phyloP scores from a whole-genome alignment of 805 yeast species.

The Blastobotrys parvus region DNA sequence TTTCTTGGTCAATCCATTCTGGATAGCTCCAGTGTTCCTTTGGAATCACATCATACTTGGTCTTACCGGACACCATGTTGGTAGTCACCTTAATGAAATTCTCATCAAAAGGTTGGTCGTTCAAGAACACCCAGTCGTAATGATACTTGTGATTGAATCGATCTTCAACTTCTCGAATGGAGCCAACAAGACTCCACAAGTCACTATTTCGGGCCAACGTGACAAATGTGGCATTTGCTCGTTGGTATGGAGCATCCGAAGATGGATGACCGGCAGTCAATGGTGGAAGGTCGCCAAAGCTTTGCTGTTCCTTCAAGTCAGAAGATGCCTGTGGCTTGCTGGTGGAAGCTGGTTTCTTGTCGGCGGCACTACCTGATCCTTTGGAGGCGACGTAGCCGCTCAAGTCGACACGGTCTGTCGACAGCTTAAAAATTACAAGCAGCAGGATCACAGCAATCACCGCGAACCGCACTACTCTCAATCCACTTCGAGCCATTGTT shows the following conservation, averaged over 20 bases:
- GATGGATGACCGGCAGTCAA: too few relatives aligned
- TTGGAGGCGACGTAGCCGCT: constrained; percentile 16
- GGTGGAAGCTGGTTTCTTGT: not conserved
- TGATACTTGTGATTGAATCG: constrained; percentile 67
- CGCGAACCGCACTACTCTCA: constrained; percentile 29
- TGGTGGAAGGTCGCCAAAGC: too few relatives aligned
- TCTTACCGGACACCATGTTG: constrained; percentile 53
- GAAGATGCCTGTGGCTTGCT: not conserved
- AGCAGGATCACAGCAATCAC: constrained; percentile 26
- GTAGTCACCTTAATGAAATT: constrained; percentile 54
- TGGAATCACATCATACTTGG: constrained; percentile 66
- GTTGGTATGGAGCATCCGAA: constrained; percentile 15
- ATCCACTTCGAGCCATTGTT: constrained; percentile 29
- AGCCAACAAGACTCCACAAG: constrained; percentile 44
- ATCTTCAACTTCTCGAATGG: constrained; percentile 67
- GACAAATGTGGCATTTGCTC: constrained; percentile 37
- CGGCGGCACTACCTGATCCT: constrained; percentile 5
- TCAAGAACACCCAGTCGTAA: constrained; percentile 90
- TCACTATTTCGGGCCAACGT: constrained; percentile 66
- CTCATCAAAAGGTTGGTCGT: constrained; percentile 66
- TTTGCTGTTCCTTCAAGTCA: too few relatives aligned
- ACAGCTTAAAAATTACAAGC: constrained; percentile 26
- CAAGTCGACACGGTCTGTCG: constrained; percentile 20
- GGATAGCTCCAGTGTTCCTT: constrained; percentile 85
- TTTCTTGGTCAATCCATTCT: constrained; percentile 61